Evolutionary conservation across 495 filamentous ascomycete genomes (phyloP), one percentile per base, ranked within the genome.

Genomic region (Talaromyces nanjingensis): DNA sequence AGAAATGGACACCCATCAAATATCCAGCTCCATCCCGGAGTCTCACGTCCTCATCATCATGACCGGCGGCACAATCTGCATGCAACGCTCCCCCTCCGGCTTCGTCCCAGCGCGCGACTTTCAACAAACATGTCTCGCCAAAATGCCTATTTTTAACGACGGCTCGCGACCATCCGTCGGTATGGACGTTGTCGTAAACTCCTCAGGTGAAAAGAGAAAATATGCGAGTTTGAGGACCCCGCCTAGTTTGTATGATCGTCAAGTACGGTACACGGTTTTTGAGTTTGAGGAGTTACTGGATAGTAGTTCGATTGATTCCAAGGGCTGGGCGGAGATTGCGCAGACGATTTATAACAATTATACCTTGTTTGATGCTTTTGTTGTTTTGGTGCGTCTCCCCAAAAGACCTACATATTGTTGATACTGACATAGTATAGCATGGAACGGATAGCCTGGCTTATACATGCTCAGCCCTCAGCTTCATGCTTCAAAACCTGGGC

Each of bases 41-140:
- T 90, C 91, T 0, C 80, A 91, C 63, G 90, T 96, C 7, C 79
- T 96, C 63, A 88, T 96, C 65, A 91, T 96, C 76, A 93, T 93
- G 84, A 96, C 93, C 14, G 92, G 94, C 55, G 94, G 94, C 20
- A 98, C 94, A 1, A 98, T 98, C 63, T 97, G 92, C 75, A 98
- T 98, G 94, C 83, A 85, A 69, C 84, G 81, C 12, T 89, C 86
- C 3, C 79, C 82, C 0, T 81, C 86, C 58, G 89, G 86, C 7
- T 79, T 89, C 60, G 73, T 89, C 8, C 89, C 91, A 20, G 90
- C 90, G 14, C 79, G 85, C 69, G 91, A 90, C 0, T 98, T 98
- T 69, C 81, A 97, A 29, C 81, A 96, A 47, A 85, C 86, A 58
- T 91, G 90, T 63, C 87, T 98, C 81, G 87, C 86, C 0, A 91